These are phyloP conservation scores for Colletotrichum camelliae DNA, from an alignment of 2,329 filamentous ascomycete species.

Conservation along the genomic window DNA sequence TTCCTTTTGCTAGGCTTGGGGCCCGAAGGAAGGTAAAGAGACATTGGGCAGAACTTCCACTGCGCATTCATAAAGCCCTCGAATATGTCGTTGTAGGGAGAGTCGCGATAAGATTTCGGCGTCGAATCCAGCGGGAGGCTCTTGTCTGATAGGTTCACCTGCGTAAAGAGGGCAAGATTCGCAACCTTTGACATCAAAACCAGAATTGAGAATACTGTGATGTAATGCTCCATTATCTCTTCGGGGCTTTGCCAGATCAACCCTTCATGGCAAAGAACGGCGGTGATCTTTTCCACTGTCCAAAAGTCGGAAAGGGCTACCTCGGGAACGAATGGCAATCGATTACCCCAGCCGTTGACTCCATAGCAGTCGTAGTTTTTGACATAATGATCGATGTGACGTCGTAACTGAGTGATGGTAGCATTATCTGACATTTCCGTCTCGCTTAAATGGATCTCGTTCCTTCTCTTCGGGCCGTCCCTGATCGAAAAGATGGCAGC, in stretches of 20 bases:
- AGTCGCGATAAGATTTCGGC: not conserved
- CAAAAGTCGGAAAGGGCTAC: not conserved
- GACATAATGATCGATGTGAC: not conserved
- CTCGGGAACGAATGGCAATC: not conserved
- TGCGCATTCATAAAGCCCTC: not conserved
- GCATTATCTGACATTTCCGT: not conserved
- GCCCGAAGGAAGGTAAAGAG: not conserved
- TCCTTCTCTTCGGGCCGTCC: no score
- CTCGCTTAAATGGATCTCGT: no score
- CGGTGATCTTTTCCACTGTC: not conserved
- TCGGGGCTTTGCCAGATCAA: no score
- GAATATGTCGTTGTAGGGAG: not conserved
- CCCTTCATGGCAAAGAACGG: not conserved
- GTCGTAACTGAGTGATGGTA: not conserved
- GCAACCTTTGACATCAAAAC: not conserved
- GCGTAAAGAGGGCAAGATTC: not conserved
- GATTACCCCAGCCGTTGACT: not conserved
- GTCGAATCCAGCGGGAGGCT: not conserved
- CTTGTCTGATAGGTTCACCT: not conserved
- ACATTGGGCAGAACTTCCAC: not conserved
- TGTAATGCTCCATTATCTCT: not conserved
- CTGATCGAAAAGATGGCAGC: no score
- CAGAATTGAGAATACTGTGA: not conserved
- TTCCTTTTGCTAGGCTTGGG: not conserved
- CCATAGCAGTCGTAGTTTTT: not conserved